Percentiles rank a stretch among this genome's conserved stretches.
Conservation (phyloP, 441 rosid genomes). For the Melastoma candidum region DNA sequence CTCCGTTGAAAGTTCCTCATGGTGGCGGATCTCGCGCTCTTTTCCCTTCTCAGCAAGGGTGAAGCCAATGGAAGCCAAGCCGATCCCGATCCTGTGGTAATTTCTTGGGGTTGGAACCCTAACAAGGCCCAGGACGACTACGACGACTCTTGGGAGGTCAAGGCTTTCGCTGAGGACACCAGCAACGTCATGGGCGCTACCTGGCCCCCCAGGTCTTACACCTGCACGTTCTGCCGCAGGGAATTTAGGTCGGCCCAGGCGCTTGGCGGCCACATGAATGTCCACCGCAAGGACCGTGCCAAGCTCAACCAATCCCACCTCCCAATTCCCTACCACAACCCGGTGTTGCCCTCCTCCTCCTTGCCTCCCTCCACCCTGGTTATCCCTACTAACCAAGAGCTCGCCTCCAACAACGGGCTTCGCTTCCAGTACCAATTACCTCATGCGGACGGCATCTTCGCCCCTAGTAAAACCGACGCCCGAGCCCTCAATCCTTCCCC, state of each 20-base stretch:
- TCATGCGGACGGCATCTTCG: neutral
- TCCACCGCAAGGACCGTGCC: slow-evolving; percentile 94
- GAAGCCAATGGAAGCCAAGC: too few relatives aligned
- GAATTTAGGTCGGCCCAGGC: slow-evolving; percentile 97
- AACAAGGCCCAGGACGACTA: slow-evolving; percentile 26
- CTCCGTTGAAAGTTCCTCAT: too few relatives aligned
- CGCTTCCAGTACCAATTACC: slow-evolving; percentile 6
- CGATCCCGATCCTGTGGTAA: too few relatives aligned
- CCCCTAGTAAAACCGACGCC: neutral
- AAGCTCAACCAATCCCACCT: slow-evolving; percentile 38
- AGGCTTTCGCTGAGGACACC: slow-evolving; percentile 81
- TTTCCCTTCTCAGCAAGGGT: too few relatives aligned
- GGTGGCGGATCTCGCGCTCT: too few relatives aligned
- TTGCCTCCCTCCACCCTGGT: slow-evolving; percentile 4
- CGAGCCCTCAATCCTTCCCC: slow-evolving; percentile 16
- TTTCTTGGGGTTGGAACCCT: slow-evolving; percentile 75
- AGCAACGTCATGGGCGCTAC: slow-evolving; percentile 63
- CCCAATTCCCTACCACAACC: slow-evolving; percentile 13
- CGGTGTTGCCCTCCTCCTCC: neutral
- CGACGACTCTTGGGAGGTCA: slow-evolving; percentile 90
- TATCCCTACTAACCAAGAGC: slow-evolving; percentile 1
- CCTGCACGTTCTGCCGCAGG: slow-evolving; percentile 82
- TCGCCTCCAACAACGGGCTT: neutral
- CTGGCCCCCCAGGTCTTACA: slow-evolving; percentile 94
- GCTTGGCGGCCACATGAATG: slow-evolving; percentile 96